phyloP scores from a whole-genome alignment of 2,329 filamentous ascomycete species.

The Colletotrichum cordylinicola region DNA sequence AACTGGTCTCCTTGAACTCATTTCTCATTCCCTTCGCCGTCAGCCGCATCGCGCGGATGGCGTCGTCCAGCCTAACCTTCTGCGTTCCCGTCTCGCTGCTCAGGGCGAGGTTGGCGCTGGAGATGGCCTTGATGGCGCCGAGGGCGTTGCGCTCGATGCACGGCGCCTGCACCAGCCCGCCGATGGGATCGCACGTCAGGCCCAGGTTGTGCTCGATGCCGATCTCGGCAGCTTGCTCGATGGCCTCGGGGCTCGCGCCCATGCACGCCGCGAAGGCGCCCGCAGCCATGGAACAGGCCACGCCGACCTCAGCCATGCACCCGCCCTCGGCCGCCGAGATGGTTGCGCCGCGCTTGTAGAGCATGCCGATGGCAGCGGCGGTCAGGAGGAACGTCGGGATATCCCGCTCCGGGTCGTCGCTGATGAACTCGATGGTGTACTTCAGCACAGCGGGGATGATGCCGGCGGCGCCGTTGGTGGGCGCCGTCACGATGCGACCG shows the following conservation, averaged over 20 bases:
- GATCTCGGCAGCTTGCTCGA: conserved; percentile 58
- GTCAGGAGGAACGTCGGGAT: conserved; percentile 55
- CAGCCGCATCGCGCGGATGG: conserved; percentile 55
- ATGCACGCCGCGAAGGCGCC: conserved; percentile 57
- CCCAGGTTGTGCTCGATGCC: conserved; percentile 59
- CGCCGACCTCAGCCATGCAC: conserved; percentile 60
- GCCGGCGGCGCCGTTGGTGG: conserved; percentile 56
- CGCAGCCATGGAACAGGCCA: conserved; percentile 57
- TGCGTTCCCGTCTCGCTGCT: conserved; percentile 49
- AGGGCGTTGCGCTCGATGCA: conserved; percentile 58
- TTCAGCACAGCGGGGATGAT: conserved; percentile 58
- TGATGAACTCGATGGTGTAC: conserved; percentile 55
- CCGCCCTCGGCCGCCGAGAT: conserved; percentile 58
- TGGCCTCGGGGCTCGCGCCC: conserved; percentile 54
- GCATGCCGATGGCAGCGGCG: conserved; percentile 55
- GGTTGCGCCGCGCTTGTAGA: conserved; percentile 58
- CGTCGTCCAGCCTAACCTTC: conserved; percentile 55
- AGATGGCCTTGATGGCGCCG: conserved; percentile 56
- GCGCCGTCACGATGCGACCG: conserved; percentile 56
- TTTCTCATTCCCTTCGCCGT: conserved; percentile 58
- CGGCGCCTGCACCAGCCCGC: conserved; percentile 54
- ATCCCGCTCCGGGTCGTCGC: conserved; percentile 55
- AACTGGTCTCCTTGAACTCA: conserved; percentile 59
- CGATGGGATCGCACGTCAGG: conserved; percentile 56
- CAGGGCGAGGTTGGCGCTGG: conserved; percentile 54